Evolutionary conservation across 768 basidiomycete species (phyloP).

Genomic region (Cubamyces lactineus): DNA sequence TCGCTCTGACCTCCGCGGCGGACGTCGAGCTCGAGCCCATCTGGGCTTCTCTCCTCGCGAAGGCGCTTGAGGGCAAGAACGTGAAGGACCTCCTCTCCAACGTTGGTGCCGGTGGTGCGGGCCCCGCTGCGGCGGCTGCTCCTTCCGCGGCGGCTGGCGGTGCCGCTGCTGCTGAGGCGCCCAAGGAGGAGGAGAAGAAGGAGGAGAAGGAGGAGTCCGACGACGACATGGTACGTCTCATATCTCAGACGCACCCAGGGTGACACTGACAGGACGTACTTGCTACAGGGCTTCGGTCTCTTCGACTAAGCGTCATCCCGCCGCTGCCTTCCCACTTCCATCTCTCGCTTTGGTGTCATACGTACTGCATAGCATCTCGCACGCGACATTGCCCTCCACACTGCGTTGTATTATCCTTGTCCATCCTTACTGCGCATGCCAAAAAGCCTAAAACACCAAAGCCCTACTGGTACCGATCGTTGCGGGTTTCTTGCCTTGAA

Average conservation of each 20-base stretch:
- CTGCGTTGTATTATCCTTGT: constrained; percentile 24
- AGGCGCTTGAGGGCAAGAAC: constrained; percentile 97
- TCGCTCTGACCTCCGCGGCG: constrained; percentile 82
- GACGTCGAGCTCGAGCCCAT: constrained; percentile 90
- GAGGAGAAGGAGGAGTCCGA: constrained; percentile 88
- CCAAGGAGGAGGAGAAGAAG: constrained; percentile 80
- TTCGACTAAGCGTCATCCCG: constrained; percentile 66
- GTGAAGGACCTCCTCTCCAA: constrained; percentile 94
- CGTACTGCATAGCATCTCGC: constrained; percentile 22
- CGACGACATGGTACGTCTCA: constrained; percentile 78
- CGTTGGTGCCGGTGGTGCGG: constrained; percentile 87
- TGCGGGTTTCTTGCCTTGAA: not conserved
- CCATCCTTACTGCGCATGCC: constrained; percentile 15
- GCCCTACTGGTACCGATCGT: not conserved
- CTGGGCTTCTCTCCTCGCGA: constrained; percentile 96
- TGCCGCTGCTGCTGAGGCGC: constrained; percentile 69
- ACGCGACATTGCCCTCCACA: constrained; percentile 15
- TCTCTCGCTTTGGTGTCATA: constrained; percentile 17
- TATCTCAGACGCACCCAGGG: not conserved
- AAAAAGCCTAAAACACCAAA: constrained; percentile 22
- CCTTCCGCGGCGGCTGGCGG: constrained; percentile 59
- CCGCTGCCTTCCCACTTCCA: not conserved
- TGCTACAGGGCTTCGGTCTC: constrained; percentile 87
- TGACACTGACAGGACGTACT: constrained; percentile 1
- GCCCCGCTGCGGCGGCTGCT: constrained; percentile 70